Evolutionary conservation across 1,284 basidiomycete species (phyloP), one percentile per base, ranked within the genome.

Genomic region (Cutaneotrichosporon cyanovorans): DNA sequence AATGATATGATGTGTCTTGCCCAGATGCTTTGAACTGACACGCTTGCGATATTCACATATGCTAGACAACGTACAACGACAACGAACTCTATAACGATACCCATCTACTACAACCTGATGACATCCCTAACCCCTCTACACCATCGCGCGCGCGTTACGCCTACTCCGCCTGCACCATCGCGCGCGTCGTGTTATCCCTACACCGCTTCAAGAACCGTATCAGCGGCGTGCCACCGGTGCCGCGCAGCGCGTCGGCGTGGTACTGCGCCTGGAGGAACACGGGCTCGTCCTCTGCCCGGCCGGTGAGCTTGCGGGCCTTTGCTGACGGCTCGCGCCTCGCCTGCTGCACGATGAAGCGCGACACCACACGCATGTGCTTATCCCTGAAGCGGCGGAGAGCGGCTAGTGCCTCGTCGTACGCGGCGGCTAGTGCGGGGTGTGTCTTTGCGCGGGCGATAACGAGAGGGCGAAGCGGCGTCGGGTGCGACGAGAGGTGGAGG

Each of bases 141-240:
- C n/a, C n/a, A n/a, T n/a, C n/a, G n/a, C n/a, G n/a, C n/a, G n/a
- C n/a, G n/a, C n/a, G n/a, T n/a, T n/a, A n/a, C n/a, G n/a, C 12
- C 25, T 28, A 28, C 25, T 28, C 25, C 8, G 8, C 8, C 25
- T 28, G 25, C 25, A 74, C 58, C 63, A 76, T 66, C 10, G 87
- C 78, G n/a, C 82, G 79, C 8, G 76, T 76, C n/a, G 87, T 91
- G 49, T 81, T 77, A 55, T 85, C 81, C 60, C 87, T 74, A 19
- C 85, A 83, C 40, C 79, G 78, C 70, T 90, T 90, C 61, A 92
- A 73, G 62, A 92, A 91, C 54, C 75, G 78, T 37, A 86, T 82
- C 41, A 92, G 73, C 45, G 84, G 79, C 1, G 88, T 92, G 0
- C 90, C 90, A 1, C 90, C 90, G 0, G 90, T 93, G 1, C 89